Evolutionary conservation across 2,329 filamentous ascomycete genomes (phyloP).

Genomic region (Hymenoscyphus linearis): DNA sequence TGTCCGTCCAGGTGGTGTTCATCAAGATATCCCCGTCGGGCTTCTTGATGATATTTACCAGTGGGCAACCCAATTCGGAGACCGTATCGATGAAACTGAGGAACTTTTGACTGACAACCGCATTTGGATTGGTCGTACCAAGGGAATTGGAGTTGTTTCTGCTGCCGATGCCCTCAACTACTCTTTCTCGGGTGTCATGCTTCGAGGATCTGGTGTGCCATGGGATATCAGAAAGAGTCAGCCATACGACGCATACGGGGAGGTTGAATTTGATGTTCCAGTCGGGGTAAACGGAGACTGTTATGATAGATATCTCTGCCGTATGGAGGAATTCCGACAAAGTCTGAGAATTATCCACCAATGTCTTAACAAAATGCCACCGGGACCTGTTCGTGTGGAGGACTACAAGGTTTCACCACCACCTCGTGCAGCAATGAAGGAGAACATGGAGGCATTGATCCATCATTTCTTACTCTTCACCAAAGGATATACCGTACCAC

Average conservation of each 20-base stretch:
- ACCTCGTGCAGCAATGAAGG: slow-evolving; percentile 97
- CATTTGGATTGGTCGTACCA: slow-evolving; percentile 94
- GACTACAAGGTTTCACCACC: slow-evolving; percentile 98
- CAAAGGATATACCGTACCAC: slow-evolving; percentile 95
- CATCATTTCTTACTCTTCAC: slow-evolving; percentile 99
- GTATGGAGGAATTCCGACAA: slow-evolving; percentile 99
- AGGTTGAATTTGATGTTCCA: slow-evolving; percentile 97
- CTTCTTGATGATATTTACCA: slow-evolving; percentile 98
- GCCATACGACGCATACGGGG: slow-evolving; percentile 95
- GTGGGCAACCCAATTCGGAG: slow-evolving; percentile 98
- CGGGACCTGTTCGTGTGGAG: slow-evolving; percentile 88
- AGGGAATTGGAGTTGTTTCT: slow-evolving; percentile 84
- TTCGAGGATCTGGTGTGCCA: slow-evolving; percentile 90
- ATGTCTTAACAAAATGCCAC: slow-evolving; percentile 98
- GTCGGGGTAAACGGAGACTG: slow-evolving; percentile 97
- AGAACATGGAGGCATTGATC: slow-evolving; percentile 99
- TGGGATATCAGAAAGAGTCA: slow-evolving; percentile 96
- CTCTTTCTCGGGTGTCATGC: slow-evolving; percentile 95
- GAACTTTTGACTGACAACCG: slow-evolving; percentile 98
- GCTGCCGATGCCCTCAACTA: slow-evolving; percentile 95
- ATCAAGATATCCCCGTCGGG: slow-evolving; percentile 88
- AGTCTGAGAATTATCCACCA: slow-evolving; percentile 97
- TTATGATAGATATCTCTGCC: slow-evolving; percentile 97
- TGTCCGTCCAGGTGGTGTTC: slow-evolving; percentile 91
- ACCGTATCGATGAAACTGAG: slow-evolving; percentile 97